Conservation (phyloP, 495 filamentous ascomycete genomes). For the Rostrohypoxylon terebratum region DNA sequence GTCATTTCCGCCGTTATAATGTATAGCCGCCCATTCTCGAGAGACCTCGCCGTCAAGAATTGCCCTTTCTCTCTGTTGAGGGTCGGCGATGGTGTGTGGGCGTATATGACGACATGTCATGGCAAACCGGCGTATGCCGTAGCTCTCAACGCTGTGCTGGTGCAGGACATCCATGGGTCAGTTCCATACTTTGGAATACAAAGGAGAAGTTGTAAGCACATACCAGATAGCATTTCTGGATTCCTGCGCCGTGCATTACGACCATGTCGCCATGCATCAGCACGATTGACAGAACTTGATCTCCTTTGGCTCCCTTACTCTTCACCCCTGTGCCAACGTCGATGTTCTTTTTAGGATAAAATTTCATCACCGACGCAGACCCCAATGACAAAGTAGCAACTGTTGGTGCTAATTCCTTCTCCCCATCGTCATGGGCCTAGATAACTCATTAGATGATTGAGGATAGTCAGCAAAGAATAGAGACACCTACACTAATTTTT, state of each 20-base stretch:
- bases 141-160: constrained; percentile 71
- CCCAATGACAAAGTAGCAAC: constrained; percentile 83
- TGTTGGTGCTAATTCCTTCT: constrained; percentile 76
- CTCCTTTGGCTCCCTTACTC: constrained; percentile 40
- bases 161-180: constrained; percentile 10
- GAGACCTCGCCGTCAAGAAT: constrained; percentile 53
- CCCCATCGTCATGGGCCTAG: constrained; percentile 89
- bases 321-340: constrained; percentile 53
- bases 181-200: constrained; percentile 31
- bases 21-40: constrained; percentile 16
- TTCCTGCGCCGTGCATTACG: constrained; percentile 79
- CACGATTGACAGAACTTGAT: constrained; percentile 49
- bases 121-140: constrained; percentile 73
- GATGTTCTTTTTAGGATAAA: constrained; percentile 74
- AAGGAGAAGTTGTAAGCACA: constrained; percentile 34
- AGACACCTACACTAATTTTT: constrained; percentile 71
- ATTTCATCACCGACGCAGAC: constrained; percentile 71
- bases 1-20: constrained; percentile 36
- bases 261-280: constrained; percentile 84
- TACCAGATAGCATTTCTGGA: constrained; percentile 81
- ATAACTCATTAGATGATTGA: constrained; percentile 42
- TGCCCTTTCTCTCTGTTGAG: constrained; percentile 46
- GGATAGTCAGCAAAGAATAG: neutral
- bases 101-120: constrained; percentile 69
- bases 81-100: constrained; percentile 54